Base-by-base conservation (phyloP, 306 rosid genomes). In the Casuarina equisetifolia region DNA sequence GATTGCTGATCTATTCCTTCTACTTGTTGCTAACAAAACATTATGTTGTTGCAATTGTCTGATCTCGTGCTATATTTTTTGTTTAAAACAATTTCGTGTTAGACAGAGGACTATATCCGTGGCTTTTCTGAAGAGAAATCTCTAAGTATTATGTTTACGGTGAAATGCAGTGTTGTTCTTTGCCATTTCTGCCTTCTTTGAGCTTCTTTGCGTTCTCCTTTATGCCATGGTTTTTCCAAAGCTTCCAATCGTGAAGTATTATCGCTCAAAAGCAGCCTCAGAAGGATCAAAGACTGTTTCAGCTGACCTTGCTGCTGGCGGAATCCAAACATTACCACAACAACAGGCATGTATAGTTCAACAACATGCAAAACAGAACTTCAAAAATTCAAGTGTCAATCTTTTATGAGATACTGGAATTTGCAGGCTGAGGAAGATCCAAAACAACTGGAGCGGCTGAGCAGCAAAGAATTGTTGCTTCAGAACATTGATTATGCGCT, bases 221-320 rank as follows among this genome's bases (percentile, higher is more conserved):
- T 90, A 92, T n/a, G 92, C 93, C 0, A 74, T 77, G 78, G 84
- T 59, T 40, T 94, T 94, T 59, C 97, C 97, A 2, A 94, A 89
- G 68, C 70, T 92, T 69, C 89, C 97, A 32, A 82, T 92, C 48
- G 92, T 94, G 66, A 94, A 90, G 85, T 83, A 88, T 71, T 94
- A 89, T 85, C 95, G 98, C 64, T 83, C 92, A 59, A 92, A 86
- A 84, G 97, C 97, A 38, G 97, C 93, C 50, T 88, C 88, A 17
- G 97, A 94, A 83, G 98, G 97, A 76, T 83, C 97, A 42, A 92
- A 89, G 85, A 88, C 98, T 6, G 93, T 94, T 49, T 72, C 97
- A 69, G 90, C 95, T 15, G 98, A 94, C 68, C 97, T 92, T 48
- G 97, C 95, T 0, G 98, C 95, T 0, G 95, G 78, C 53, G 97